phyloP scores from a whole-genome alignment of 2,329 filamentous ascomycete genomes.

The Trichoderma lentiforme region DNA sequence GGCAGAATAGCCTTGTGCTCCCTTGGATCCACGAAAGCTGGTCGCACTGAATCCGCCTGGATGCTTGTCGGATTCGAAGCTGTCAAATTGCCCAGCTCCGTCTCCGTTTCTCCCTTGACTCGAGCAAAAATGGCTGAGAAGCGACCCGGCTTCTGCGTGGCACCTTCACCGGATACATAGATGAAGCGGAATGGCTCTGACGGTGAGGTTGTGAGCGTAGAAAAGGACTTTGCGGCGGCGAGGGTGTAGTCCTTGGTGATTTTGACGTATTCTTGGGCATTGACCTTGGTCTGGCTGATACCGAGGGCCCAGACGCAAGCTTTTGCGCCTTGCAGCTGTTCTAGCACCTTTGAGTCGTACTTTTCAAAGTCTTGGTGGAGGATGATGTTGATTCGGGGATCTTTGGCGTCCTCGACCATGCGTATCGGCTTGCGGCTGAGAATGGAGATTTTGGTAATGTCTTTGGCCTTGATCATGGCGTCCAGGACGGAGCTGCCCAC shows the following conservation, averaged over 20 bases:
- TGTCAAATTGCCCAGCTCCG: slow-evolving; percentile 52
- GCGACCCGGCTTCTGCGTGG: slow-evolving; percentile 53
- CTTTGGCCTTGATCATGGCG: slow-evolving; percentile 53
- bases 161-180: slow-evolving; percentile 64
- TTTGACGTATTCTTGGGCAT: slow-evolving; percentile 62
- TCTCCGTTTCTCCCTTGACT: slow-evolving; percentile 67
- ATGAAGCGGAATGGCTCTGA: slow-evolving; percentile 62
- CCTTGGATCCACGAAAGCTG: slow-evolving; percentile 54
- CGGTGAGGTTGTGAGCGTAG: slow-evolving; percentile 36
- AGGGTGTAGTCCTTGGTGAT: slow-evolving; percentile 68
- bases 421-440: slow-evolving; percentile 62
- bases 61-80: slow-evolving; percentile 43
- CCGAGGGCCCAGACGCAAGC: slow-evolving; percentile 75
- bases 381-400: slow-evolving; percentile 63
- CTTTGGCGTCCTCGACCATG: slow-evolving; percentile 54
- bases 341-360: slow-evolving; percentile 57
- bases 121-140: slow-evolving; percentile 58
- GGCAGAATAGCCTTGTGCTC: slow-evolving; percentile 41
- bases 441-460: slow-evolving; percentile 64
- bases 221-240: slow-evolving; percentile 60
- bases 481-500: slow-evolving; percentile 61
- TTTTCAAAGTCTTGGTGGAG: slow-evolving; percentile 63
- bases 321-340: slow-evolving; percentile 58
- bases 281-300: slow-evolving; percentile 57
- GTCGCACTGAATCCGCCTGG: slow-evolving; percentile 55